A percentile compares a stretch with the other conserved stretches of the same genome.
phyloP scores from a whole-genome alignment of 805 yeast species.

The Saturnispora serradocipensis region DNA sequence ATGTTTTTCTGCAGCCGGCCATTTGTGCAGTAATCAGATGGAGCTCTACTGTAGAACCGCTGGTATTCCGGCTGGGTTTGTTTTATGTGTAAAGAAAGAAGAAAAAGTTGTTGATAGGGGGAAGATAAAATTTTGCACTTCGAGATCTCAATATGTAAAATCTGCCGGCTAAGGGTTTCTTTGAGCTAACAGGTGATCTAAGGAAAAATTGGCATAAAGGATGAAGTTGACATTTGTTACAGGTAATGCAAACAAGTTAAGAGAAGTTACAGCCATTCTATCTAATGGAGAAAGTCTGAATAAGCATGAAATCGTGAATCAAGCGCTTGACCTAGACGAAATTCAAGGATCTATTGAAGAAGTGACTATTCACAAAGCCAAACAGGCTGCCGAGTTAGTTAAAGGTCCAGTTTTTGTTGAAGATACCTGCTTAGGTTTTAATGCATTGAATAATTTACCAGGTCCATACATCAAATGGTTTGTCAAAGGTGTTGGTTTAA shows the following conservation, averaged over 20 bases:
- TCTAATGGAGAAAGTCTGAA: slow-evolving; percentile 29
- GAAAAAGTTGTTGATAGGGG: slow-evolving; percentile 1
- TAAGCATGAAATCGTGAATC: slow-evolving; percentile 44
- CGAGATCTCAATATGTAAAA: neutral
- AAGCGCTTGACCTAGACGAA: slow-evolving; percentile 76
- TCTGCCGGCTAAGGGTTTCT: neutral
- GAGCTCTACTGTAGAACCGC: slow-evolving; percentile 26
- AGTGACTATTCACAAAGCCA: slow-evolving; percentile 73
- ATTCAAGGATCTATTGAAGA: slow-evolving; percentile 81
- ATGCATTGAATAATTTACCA: slow-evolving; percentile 72
- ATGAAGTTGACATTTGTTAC: slow-evolving; percentile 33
- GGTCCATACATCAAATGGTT: slow-evolving; percentile 94
- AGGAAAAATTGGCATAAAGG: neutral
- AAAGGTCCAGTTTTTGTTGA: slow-evolving; percentile 86
- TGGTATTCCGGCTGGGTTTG: slow-evolving; percentile 33
- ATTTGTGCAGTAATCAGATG: slow-evolving; percentile 30
- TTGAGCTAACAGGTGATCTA: neutral
- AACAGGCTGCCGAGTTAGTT: slow-evolving; percentile 54
- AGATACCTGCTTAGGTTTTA: slow-evolving; percentile 84
- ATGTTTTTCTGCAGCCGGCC: slow-evolving; percentile 33
- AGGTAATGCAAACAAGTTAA: slow-evolving; percentile 82
- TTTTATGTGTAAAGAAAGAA: slow-evolving; percentile 21
- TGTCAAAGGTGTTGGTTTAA: slow-evolving; percentile 61
- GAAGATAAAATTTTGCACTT: neutral
- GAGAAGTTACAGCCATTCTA: slow-evolving; percentile 74